These are phyloP conservation scores for Naganishia randhawae DNA, from an alignment of 768 basidiomycete species.

Conservation along the genomic window DNA sequence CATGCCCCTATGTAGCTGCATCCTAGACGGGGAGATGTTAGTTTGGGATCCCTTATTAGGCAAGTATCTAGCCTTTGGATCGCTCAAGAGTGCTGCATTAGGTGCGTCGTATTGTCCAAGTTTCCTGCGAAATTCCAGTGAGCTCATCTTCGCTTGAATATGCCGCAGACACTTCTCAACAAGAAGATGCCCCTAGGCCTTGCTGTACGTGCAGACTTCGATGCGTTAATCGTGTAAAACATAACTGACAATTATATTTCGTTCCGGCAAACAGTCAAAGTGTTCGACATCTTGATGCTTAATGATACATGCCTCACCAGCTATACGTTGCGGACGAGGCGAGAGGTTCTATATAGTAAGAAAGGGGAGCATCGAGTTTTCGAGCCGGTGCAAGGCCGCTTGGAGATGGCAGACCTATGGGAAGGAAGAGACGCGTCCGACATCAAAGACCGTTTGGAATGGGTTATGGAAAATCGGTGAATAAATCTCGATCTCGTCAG, in stretches of 20 bases:
- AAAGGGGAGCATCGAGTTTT: conserved; percentile 53
- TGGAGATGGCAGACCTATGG: conserved; percentile 72
- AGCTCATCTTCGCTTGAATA: neutral
- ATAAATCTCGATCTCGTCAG: conserved; percentile 20
- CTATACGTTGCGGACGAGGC: conserved; percentile 72
- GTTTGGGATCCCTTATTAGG: conserved; percentile 92
- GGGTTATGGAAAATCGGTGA: conserved; percentile 66
- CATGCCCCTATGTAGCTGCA: conserved; percentile 60
- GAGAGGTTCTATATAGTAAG: conserved; percentile 45
- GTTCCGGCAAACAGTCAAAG: conserved; percentile 66
- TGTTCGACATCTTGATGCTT: conserved; percentile 88
- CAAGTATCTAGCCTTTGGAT: conserved; percentile 86
- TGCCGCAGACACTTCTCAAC: conserved; percentile 57
- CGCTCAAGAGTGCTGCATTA: conserved; percentile 83
- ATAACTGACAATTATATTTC: neutral
- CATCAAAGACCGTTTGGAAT: conserved; percentile 72
- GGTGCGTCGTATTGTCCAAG: conserved; percentile 54
- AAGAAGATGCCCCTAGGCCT: conserved; percentile 72
- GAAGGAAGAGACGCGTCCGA: conserved; percentile 76
- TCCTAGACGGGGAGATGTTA: conserved; percentile 96
- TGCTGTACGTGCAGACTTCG: conserved; percentile 65
- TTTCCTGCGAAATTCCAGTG: neutral
- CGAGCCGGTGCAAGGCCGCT: conserved; percentile 66
- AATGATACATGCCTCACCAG: conserved; percentile 67
- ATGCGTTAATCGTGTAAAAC: neutral